Base-by-base conservation (phyloP, 2,329 filamentous ascomycete genomes). In the Fusarium fracticaudum region DNA sequence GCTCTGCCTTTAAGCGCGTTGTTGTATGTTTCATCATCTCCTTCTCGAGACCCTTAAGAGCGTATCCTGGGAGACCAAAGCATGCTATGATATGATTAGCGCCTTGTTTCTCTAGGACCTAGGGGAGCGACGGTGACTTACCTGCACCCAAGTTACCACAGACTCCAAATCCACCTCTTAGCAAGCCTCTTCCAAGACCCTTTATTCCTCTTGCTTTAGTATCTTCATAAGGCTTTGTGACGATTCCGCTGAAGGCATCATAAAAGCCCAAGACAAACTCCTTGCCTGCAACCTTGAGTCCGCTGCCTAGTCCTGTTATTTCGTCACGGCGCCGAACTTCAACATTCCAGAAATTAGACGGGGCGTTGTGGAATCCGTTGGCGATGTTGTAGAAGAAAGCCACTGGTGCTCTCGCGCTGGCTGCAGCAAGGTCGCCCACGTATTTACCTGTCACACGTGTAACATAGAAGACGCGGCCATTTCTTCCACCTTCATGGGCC, bases 321-420 rank as follows among this genome's bases (percentile, higher is more conserved):
- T 90, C 90, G 33, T 91, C 90, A 7, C 88, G 84, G 50, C 89
- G 89, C 12, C 91, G 85, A 2, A 94, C 92, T 26, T 88, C 90
- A 8, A 67, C 53, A 20, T 90, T 91, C 17, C 93, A 76, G 11
- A 79, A 93, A 7, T 94, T 84, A 55, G 90, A 91, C 0, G 92
- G 92, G 4, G 89, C 91, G 74, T 94, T 94, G 78, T 93, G 92
- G 73, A 94, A 93, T 0, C 92, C 92, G 79, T 91, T 91, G 3
- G 92, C 90, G 41, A 94, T 82, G 35, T 90, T 91, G 60, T 94
- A 83, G 15, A 91, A 90, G 61, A 94, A 89, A 66, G 93, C 90
- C 78, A 93, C 89, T 0, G 92, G 92, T 0, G 91, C 88, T 69
- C 90, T 90, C 55, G 93, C 82, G 1, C 89, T 85, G 29, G 90